Conservation (phyloP, 345 rosid species). For the Ceriops decandra region DNA sequence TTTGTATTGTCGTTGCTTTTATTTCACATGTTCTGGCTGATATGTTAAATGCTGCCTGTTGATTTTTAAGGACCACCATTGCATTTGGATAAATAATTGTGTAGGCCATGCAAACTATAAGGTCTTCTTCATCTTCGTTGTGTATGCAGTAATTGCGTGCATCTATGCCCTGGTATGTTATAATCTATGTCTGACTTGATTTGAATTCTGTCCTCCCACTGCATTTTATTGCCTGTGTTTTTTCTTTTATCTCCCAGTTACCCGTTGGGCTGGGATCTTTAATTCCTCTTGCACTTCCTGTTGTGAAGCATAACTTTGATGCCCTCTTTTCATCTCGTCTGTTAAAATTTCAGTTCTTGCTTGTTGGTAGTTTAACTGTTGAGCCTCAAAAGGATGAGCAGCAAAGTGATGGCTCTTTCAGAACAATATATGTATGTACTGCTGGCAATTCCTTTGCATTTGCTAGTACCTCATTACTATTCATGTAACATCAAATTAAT, state of each 20-base stretch:
- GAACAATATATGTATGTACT: conserved; percentile 57
- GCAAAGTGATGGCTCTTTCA: conserved; percentile 51
- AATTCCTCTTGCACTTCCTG: neutral
- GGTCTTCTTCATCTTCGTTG: conserved; percentile 76
- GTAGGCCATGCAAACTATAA: conserved; percentile 94
- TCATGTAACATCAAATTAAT: conserved; percentile 15
- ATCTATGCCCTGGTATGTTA: conserved; percentile 73
- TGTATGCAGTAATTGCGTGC: conserved; percentile 67
- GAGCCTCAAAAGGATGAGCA: conserved; percentile 59
- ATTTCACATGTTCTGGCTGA: conserved; percentile 21
- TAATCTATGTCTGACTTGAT: neutral
- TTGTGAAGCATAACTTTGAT: neutral
- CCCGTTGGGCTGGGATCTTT: neutral
- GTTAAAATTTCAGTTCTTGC: conserved; percentile 57
- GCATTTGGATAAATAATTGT: conserved; percentile 95
- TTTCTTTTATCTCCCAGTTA: neutral
- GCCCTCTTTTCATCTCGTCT: neutral
- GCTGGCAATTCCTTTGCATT: conserved; percentile 8
- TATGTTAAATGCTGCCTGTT: conserved; percentile 39
- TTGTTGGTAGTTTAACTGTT: conserved; percentile 72
- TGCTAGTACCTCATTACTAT: conserved; percentile 3
- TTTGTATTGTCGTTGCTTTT: conserved; percentile 15
- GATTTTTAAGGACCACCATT: conserved; percentile 87
- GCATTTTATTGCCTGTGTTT: neutral
- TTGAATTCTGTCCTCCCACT: neutral